Evolutionary conservation across 495 filamentous ascomycete species (phyloP).

Genomic region (Tuber microsphaerosporum): DNA sequence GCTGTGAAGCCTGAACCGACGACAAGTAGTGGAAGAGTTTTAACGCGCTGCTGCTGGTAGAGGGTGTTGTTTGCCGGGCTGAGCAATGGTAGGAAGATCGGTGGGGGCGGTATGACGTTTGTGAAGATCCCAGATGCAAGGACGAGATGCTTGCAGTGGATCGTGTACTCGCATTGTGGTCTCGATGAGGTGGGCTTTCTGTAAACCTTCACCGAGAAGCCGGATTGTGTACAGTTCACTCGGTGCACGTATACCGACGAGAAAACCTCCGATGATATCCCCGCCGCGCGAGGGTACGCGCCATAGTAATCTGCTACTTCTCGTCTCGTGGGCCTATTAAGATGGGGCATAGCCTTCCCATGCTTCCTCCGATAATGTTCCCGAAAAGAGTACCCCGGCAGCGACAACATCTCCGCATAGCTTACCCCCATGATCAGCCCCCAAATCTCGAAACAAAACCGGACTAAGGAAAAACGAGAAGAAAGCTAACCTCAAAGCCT

Average conservation of each 20-base stretch:
- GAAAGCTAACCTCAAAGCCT: constrained; percentile 45
- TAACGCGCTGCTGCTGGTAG: constrained; percentile 6
- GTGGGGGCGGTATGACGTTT: constrained; percentile 50
- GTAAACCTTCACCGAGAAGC: constrained; percentile 45
- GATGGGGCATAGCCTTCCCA: constrained; percentile 48
- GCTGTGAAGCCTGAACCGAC: constrained; percentile 62
- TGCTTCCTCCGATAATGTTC: constrained; percentile 49
- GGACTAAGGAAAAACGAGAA: neutral
- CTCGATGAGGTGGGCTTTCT: constrained; percentile 41
- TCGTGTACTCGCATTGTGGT: constrained; percentile 45
- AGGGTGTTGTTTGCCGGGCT: neutral
- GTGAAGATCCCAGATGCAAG: constrained; percentile 61
- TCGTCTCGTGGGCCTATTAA: constrained; percentile 53
- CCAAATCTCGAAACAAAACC: constrained; percentile 26
- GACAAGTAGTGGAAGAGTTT: constrained; percentile 47
- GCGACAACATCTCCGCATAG: constrained; percentile 60
- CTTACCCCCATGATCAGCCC: constrained; percentile 43
- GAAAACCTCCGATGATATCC: constrained; percentile 51
- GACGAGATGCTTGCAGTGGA: constrained; percentile 56
- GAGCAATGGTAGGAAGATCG: constrained; percentile 46
- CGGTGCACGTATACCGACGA: constrained; percentile 45
- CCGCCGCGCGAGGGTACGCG: constrained; percentile 51
- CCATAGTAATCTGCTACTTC: constrained; percentile 56
- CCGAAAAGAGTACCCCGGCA: constrained; percentile 58
- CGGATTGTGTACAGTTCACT: constrained; percentile 46